A percentile compares a stretch with the other conserved stretches of the same genome.
Evolutionary conservation across 1,139 yeast species (phyloP).

Genomic region (Yamadazyma blattariae): DNA sequence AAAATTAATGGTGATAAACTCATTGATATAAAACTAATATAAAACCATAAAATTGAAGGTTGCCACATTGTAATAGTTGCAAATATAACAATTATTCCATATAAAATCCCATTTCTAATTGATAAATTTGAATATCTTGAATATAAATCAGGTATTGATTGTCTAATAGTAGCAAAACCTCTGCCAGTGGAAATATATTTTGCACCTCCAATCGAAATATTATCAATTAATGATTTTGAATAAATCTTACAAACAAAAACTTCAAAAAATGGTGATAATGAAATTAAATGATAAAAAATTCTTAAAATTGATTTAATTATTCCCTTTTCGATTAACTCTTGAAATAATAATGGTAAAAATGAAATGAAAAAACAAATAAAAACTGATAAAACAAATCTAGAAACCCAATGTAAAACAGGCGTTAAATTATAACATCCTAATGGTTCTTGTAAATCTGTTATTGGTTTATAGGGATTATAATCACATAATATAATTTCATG

Average conservation of each 20-base stretch:
- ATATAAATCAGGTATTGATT: constrained; percentile 57
- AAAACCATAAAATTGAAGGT: constrained; percentile 76
- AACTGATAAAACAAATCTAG: constrained; percentile 75
- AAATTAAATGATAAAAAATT: constrained; percentile 60
- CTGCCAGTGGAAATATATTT: constrained; percentile 81
- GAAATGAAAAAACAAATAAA: constrained; percentile 83
- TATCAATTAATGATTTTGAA: constrained; percentile 65
- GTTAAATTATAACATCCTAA: constrained; percentile 71
- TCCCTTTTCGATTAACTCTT: constrained; percentile 80
- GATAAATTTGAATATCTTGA: constrained; percentile 63
- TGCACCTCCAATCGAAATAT: constrained; percentile 81
- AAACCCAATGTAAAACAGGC: constrained; percentile 79
- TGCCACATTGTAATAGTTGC: constrained; percentile 74
- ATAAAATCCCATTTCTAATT: constrained; percentile 61
- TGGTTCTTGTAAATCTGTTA: constrained; percentile 62
- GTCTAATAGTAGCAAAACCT: constrained; percentile 75
- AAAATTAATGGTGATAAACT: constrained; percentile 77
- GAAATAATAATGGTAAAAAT: constrained; percentile 74
- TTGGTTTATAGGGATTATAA: constrained; percentile 41
- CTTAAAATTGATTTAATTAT: constrained; percentile 58
- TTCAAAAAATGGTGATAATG: constrained; percentile 81
- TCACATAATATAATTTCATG: constrained; percentile 60
- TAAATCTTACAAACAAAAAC: constrained; percentile 86
- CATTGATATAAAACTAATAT: constrained; percentile 70
- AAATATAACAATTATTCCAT: constrained; percentile 57